Percentiles rank a stretch among this genome's conserved stretches.
phyloP scores from a whole-genome alignment of 129 eudicot genomes.

The Erigeron canadensis region DNA sequence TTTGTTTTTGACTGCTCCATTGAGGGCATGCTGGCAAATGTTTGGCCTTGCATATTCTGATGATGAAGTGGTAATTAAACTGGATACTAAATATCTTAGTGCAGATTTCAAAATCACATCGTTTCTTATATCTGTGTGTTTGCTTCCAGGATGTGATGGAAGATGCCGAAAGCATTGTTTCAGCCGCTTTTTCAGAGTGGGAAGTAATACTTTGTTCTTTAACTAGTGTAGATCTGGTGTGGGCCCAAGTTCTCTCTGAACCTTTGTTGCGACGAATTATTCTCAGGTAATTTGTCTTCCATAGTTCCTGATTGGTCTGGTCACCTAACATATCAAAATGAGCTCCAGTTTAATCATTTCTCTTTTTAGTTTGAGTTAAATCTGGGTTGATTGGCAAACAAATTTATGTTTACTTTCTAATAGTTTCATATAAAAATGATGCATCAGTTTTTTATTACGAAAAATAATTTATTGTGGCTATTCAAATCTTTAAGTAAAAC shows the following conservation, averaged over 20 bases:
- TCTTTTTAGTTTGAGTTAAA: too few species aligned
- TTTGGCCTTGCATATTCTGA: conserved; percentile 58
- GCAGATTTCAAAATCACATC: not conserved
- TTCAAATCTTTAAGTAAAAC: too few species aligned
- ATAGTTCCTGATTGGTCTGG: not conserved
- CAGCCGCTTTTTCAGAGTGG: conserved; percentile 82
- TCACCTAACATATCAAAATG: not conserved
- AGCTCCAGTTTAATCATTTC: too few species aligned
- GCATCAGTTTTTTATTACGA: too few species aligned
- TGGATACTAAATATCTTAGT: not conserved
- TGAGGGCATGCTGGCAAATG: conserved; percentile 86
- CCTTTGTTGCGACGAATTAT: conserved; percentile 81
- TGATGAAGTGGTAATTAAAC: conserved; percentile 45
- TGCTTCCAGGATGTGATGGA: conserved; percentile 54
- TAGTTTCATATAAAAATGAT: too few species aligned
- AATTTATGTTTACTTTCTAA: too few species aligned
- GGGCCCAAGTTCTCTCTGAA: conserved; percentile 94
- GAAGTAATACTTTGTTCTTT: conserved; percentile 82
- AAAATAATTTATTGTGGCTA: too few species aligned
- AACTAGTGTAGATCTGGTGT: conserved; percentile 59
- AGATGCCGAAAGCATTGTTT: conserved; percentile 71
- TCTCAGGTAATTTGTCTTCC: conserved; percentile 55
- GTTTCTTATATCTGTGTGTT: conserved; percentile 13
- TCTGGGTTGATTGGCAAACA: too few species aligned
- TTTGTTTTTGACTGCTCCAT: conserved; percentile 80